Evolutionary conservation across 2,329 filamentous ascomycete genomes (phyloP), one percentile per base, ranked within the genome.

Genomic region (Endothia cerciana): DNA sequence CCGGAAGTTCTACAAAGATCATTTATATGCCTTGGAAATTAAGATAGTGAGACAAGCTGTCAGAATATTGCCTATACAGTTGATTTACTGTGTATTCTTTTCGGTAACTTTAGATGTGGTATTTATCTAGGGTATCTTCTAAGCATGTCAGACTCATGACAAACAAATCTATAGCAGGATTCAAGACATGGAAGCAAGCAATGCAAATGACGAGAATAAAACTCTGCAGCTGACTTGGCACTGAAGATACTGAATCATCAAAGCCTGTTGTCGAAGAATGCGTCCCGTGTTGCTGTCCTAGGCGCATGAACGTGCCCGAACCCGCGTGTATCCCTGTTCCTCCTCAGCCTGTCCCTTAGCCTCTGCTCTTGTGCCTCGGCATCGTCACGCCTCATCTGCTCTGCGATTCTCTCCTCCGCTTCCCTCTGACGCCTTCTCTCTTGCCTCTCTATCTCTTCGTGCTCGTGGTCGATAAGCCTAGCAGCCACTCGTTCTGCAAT

Each of bases 101-200:
- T n/a, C n/a, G n/a, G n/a, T n/a, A 49, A 49, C n/a, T 49, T 25
- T 49, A 22, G 4, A 30, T 17, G 5, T 28, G 47, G 47, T 51
- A 51, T 51, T 11, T 51, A 30, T 51, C n/a, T n/a, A n/a, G n/a
- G 47, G 47, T 51, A 51, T 51, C 47, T 28, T 49, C 45, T 49
- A 25, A 49, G 10, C 4, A 17, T 1, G 22, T 49, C 13, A 28
- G 11, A 10, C 25, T 30, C 7, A 15, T 17, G 47, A 28, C 47
- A 51, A 49, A 49, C 11, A 8, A 28, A 51, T 17, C 2, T 13
- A 15, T 28, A 11, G 10, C n/a, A 25, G 17, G 22, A 25, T 11
- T 4, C n/a, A 49, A 22, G n/a, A 49, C 13, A 28, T 5, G n/a
- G 17, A 6, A 7, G 3, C 3, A 1, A 30, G 25, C 25, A 49